Percentiles rank a stretch among this genome's conserved stretches.
Conservation (phyloP, 257 asterid species). For the Nicotiana obtusifolia region DNA sequence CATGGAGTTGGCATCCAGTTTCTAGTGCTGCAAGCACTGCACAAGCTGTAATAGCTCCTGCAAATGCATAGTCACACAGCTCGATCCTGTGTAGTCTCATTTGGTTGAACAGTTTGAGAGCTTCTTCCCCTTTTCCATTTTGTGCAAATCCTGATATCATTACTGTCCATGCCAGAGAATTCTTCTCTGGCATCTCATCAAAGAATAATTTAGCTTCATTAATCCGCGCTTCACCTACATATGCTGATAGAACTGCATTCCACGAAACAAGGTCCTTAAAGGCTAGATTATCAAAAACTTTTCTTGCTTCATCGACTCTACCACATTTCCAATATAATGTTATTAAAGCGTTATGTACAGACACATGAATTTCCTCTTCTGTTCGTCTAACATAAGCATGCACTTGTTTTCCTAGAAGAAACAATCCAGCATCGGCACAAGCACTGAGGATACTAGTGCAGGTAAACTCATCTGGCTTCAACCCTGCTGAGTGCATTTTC, state of each 20-base stretch:
- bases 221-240: conserved; percentile 39
- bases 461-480: conserved; percentile 52
- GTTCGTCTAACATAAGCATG: conserved; percentile 53
- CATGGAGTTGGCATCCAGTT: conserved; percentile 69
- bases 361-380: conserved; percentile 39
- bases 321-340: conserved; percentile 63
- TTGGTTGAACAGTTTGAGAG: conserved; percentile 48
- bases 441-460: conserved; percentile 55
- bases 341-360: conserved; percentile 53
- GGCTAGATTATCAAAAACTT: conserved; percentile 34
- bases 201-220: conserved; percentile 48
- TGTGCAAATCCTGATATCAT: conserved; percentile 67
- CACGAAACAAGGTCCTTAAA: conserved; percentile 62
- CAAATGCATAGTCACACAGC: conserved; percentile 61
- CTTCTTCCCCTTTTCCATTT: conserved; percentile 61
- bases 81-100: conserved; percentile 50
- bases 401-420: conserved; percentile 59
- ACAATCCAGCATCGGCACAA: conserved; percentile 49
- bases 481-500: conserved; percentile 45
- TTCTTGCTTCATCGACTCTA: conserved; percentile 43
- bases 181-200: conserved; percentile 40
- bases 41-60: conserved; percentile 69
- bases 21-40: conserved; percentile 63
- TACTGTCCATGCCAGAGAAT: conserved; percentile 49
- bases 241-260: conserved; percentile 60